phyloP scores from a whole-genome alignment of 2,329 filamentous ascomycete genomes.

The Trichophyton schoenleinii region DNA sequence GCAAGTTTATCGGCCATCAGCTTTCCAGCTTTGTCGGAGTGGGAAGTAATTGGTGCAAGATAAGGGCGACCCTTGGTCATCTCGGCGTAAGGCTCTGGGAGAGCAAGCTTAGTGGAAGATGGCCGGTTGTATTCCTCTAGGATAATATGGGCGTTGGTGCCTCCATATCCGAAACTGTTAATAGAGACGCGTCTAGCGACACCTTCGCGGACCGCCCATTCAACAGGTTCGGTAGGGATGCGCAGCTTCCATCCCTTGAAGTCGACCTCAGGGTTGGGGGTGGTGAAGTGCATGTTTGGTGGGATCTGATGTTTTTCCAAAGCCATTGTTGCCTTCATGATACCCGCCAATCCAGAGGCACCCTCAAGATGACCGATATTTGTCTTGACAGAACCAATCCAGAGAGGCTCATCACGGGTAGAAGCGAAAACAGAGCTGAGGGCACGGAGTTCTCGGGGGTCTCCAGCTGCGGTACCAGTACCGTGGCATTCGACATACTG shows the following conservation, averaged over 20 bases:
- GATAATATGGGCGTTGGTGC: constrained; percentile 11
- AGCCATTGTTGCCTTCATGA: constrained; percentile 19
- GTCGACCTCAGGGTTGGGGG: constrained; percentile 4
- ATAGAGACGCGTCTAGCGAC: constrained; percentile 14
- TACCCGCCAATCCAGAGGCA: constrained; percentile 18
- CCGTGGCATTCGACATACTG: constrained; percentile 32
- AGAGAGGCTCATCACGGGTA: constrained; percentile 9
- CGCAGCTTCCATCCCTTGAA: constrained; percentile 15
- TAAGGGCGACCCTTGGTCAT: constrained; percentile 3
- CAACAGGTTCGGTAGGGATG: constrained; percentile 12
- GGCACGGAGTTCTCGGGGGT: constrained; percentile 16
- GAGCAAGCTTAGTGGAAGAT: neutral
- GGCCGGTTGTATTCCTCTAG: constrained; percentile 8
- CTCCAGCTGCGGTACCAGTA: constrained; percentile 26
- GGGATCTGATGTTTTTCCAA: constrained; percentile 19
- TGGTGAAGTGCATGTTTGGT: constrained; percentile 20
- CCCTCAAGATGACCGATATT: constrained; percentile 20
- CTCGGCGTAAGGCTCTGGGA: neutral
- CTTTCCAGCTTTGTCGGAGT: constrained; percentile 11
- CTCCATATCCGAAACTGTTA: constrained; percentile 16
- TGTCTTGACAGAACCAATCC: constrained; percentile 20
- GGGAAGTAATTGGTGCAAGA: constrained; percentile 12
- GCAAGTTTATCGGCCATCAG: constrained; percentile 9
- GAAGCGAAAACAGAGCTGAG: constrained; percentile 10
- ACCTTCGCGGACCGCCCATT: constrained; percentile 3